Conservation (phyloP, 2,329 filamentous ascomycete species). For the Pseudopithomyces chartarum region DNA sequence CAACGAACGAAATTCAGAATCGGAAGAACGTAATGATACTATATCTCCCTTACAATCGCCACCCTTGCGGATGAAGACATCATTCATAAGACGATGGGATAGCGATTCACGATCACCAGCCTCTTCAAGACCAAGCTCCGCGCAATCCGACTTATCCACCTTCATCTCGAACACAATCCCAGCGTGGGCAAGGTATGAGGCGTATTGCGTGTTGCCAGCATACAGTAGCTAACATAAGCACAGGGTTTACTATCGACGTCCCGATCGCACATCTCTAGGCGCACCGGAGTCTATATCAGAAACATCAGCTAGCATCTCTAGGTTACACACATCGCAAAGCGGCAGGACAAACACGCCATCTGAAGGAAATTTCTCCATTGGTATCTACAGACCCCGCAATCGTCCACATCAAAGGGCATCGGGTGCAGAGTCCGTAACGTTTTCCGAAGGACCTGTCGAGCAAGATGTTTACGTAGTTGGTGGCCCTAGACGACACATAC, state of each 20-base stretch:
- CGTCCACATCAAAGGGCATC: constrained; percentile 40
- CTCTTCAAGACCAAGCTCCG: constrained; percentile 42
- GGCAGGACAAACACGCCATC: constrained; percentile 43
- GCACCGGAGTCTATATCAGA: constrained; percentile 39
- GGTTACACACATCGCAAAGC: constrained; percentile 41
- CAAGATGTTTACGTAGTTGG: constrained; percentile 35
- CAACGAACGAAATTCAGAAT: constrained; percentile 37
- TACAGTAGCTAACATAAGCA: constrained; percentile 15
- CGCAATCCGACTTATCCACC: constrained; percentile 41
- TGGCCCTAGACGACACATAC: constrained; percentile 30
- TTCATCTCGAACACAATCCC: constrained; percentile 44
- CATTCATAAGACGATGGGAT: constrained; percentile 39
- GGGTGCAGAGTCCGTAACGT: constrained; percentile 34
- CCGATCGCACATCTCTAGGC: constrained; percentile 41
- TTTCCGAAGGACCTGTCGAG: constrained; percentile 35
- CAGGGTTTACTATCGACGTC: constrained; percentile 44
- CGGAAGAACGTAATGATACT: constrained; percentile 42
- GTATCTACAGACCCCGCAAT: constrained; percentile 46
- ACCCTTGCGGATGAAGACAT: constrained; percentile 45
- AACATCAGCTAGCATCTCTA: constrained; percentile 33
- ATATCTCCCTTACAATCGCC: constrained; percentile 46
- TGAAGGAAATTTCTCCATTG: constrained; percentile 43
- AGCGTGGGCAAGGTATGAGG: constrained; percentile 42
- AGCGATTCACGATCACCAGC: constrained; percentile 38
- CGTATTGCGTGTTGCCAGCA: not conserved